phyloP scores from a whole-genome alignment of 169 alveolate species.

The Plasmodium coatneyi region DNA sequence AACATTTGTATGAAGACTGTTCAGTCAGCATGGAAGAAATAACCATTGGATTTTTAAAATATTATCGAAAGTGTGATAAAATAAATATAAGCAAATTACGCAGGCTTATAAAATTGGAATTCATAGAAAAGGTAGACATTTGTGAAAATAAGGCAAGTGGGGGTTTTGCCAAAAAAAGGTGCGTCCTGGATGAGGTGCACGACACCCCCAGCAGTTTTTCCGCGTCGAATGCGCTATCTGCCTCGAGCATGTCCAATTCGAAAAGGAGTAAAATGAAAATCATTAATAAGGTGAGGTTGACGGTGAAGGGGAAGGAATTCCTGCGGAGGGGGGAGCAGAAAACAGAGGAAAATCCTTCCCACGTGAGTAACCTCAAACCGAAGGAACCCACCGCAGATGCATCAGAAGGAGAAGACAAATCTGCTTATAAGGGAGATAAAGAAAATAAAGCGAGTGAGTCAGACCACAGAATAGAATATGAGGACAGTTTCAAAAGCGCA shows the following conservation, averaged over 20 bases:
- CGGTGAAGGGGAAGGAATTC: conserved; percentile 43
- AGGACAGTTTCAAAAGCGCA: conserved; percentile 20
- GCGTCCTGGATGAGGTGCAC: neutral
- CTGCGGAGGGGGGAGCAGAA: neutral
- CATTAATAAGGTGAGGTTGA: conserved; percentile 34
- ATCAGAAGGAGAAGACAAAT: neutral
- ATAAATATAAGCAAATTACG: conserved; percentile 13
- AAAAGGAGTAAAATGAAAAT: conserved; percentile 14
- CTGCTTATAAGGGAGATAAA: neutral
- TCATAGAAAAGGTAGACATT: conserved; percentile 9
- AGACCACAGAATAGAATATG: neutral
- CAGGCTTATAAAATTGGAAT: conserved; percentile 23
- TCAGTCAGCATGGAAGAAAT: conserved; percentile 66
- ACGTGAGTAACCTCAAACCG: neutral
- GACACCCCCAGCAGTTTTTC: neutral
- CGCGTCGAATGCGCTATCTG: neutral
- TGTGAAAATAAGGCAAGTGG: conserved; percentile 7
- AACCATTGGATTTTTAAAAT: conserved; percentile 34
- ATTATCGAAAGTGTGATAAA: conserved; percentile 1
- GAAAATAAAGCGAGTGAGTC: neutral
- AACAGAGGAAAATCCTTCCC: neutral
- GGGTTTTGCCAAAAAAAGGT: neutral
- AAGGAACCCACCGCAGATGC: neutral
- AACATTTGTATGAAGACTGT: conserved; percentile 26
- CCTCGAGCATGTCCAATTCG: neutral